Evolutionary conservation across 768 basidiomycete genomes (phyloP), one percentile per base, ranked within the genome.

Genomic region (Russula abietina): DNA sequence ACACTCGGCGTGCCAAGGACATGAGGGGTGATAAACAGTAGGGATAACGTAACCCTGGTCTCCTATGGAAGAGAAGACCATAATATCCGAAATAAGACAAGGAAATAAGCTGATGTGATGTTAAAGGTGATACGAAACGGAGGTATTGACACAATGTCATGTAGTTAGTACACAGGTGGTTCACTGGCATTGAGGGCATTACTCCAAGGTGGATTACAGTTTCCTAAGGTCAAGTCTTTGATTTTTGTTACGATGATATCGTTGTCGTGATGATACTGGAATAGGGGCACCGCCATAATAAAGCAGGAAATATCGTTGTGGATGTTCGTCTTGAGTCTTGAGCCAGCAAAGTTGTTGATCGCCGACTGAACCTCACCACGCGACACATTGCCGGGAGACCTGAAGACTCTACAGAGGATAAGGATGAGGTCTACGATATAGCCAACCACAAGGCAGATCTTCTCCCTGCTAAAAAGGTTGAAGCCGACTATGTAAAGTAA

Each of bases 381-480:
- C 11, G 57, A 39, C 43, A 49, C 45, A 24, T 54, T 28, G 3
- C 3, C n/a, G n/a, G n/a, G 1, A 24, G 33, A 32, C n/a, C 22
- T 30, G 28, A 49, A 63, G 9, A 63, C 7, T 4, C 17, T 8
- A 10, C 26, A 14, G 16, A 54, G n/a, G 19, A 59, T 48, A 8
- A 54, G 45, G 6, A 45, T 63, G 28, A 63, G 52, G 46, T 56
- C 41, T 14, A 45, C 28, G 12, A 56, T 56, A 28, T 56, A 56
- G n/a, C 41, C 41, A 41, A 56, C 36, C 11, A 45, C 41, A 32
- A 43, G 43, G 2, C 19, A n/a, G 14, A 45, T 30, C 12, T 56
- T 30, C 28, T 56, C 55, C 2, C 22, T n/a, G 28, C 41, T 30
- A 26, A 28, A 55, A n/a, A 14, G 30, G 11, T 26, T 55, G 24